Evolutionary conservation across 495 filamentous ascomycete genomes (phyloP), one percentile per base, ranked within the genome.

Genomic region (Penicillium samsonianum): DNA sequence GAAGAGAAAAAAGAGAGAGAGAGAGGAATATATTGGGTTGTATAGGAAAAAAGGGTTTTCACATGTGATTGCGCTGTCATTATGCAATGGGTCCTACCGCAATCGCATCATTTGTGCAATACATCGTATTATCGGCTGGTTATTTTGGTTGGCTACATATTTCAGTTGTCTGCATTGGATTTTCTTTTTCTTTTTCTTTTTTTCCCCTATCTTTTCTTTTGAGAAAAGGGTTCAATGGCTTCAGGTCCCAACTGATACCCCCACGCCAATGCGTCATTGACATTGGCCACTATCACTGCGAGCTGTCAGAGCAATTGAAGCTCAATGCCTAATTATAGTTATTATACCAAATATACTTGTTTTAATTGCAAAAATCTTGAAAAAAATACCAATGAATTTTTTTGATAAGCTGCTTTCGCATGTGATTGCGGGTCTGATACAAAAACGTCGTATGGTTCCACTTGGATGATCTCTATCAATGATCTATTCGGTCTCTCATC

Each of bases 341-440:
- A 22, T 4, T 37, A 16, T 38, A n/a, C n/a, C 35, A 9, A 38
- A 38, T 38, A 38, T 38, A 38, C 35, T 38, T 38, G 35, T 5
- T 33, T 33, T 10, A 3, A 38, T 17, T 38, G 35, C 35, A n/a
- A 38, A 38, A 38, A 38, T 2, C 19, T 8, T 12, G 11, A 43
- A 43, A 43, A 43, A 22, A 43, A 43, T 43, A 22, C 41, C 20
- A 26, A 12, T 31, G 10, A 12, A 31, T 33, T 14, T 46, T 28
- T 16, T 31, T 65, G 62, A 67, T 67, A 65, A 67, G 56, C 22
- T 23, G 33, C 17, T 59, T 53, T 61, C 53, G 64, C 73, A 75
- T 75, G 73, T 76, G 73, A 76, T 70, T 68, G 73, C 61, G 73
- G 73, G 71, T 76, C 73, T 53, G 61, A 59, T 58, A 54, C 62